phyloP scores from a whole-genome alignment of 2,329 filamentous ascomycete genomes.

The Aspergillus novoparasiticus region DNA sequence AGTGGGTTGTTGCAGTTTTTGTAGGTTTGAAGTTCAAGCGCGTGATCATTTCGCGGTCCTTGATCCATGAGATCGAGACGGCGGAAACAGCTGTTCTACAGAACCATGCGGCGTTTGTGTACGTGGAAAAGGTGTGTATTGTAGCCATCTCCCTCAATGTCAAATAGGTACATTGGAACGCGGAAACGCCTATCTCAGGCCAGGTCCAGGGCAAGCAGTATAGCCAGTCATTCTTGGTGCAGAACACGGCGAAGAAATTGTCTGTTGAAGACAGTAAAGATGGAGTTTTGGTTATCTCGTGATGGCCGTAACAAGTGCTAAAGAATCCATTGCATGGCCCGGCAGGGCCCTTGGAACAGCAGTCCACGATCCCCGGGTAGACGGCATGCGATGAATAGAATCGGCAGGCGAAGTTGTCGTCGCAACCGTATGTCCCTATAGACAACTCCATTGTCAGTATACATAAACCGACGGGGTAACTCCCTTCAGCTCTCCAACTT shows the following conservation, averaged over 20 bases:
- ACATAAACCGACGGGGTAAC: background rate
- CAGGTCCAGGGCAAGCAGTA: background rate
- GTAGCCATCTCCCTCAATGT: background rate
- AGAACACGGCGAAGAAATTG: background rate
- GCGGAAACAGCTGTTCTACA: background rate
- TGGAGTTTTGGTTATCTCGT: background rate
- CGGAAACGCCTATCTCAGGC: background rate
- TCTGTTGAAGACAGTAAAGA: background rate
- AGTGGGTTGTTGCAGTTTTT: too few species aligned
- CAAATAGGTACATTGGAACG: background rate
- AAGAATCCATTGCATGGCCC: background rate
- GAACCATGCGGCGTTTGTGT: background rate
- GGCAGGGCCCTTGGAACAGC: background rate
- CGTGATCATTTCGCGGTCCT: background rate
- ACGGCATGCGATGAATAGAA: background rate
- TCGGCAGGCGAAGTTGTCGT: background rate
- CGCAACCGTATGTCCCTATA: background rate
- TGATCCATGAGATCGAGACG: background rate
- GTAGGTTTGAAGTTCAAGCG: background rate
- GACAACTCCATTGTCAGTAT: background rate
- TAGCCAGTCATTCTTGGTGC: background rate
- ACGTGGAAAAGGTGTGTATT: background rate
- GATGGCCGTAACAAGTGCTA: background rate
- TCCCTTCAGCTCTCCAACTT: background rate
- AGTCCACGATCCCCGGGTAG: background rate